phyloP scores from a whole-genome alignment of 208 protist species.

The Trypanosoma mega region DNA sequence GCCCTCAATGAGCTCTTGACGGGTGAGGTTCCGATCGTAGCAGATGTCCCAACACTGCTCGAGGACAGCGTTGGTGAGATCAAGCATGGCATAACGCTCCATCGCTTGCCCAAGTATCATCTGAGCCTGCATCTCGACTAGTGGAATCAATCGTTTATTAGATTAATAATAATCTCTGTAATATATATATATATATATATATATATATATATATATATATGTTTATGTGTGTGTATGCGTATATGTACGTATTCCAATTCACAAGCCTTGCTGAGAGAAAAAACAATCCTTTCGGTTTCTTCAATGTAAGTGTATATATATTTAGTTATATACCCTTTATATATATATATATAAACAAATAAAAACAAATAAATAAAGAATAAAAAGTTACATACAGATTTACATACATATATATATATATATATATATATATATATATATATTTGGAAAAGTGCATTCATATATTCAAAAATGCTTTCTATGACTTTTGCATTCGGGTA shows the following conservation, averaged over 20 bases:
- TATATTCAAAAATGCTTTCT: too few species aligned
- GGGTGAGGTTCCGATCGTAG: constrained; percentile 73
- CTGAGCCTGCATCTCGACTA: constrained; percentile 65
- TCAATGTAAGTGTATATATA: too few species aligned
- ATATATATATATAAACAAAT: constrained; percentile 14
- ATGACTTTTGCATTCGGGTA: too few species aligned
- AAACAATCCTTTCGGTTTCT: too few species aligned
- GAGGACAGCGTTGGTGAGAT: constrained; percentile 61
- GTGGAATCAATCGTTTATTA: background rate
- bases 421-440: constrained; percentile 13
- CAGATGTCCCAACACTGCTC: constrained; percentile 89
- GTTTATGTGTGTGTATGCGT: constrained; percentile 11
- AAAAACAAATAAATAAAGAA: constrained; percentile 14
- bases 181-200: background rate
- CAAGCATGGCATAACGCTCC: constrained; percentile 73
- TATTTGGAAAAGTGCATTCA: too few species aligned
- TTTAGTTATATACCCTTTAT: constrained; percentile 7
- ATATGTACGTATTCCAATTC: too few species aligned
- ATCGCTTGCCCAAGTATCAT: constrained; percentile 71
- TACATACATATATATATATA: background rate
- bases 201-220: constrained; percentile 6
- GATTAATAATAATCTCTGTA: background rate
- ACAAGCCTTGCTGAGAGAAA: too few species aligned
- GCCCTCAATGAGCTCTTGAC: constrained; percentile 48
- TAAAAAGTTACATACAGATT: constrained; percentile 6